phyloP scores from a whole-genome alignment of 306 rosid species.

The Corylus heterophylla region DNA sequence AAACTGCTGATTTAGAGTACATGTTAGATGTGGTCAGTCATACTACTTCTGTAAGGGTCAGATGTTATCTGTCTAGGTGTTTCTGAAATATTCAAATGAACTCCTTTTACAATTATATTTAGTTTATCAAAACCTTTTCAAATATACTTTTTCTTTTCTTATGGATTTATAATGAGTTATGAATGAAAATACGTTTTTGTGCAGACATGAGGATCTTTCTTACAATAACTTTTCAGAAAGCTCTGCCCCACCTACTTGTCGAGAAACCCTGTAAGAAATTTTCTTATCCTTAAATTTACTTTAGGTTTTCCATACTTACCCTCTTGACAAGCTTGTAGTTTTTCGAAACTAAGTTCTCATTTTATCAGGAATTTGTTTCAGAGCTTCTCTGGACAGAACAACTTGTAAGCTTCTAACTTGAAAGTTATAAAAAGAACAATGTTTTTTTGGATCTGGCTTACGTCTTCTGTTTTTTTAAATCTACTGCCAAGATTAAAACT shows the following conservation, averaged over 20 bases:
- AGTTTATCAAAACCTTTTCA: no score
- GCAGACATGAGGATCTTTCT: slow-evolving; percentile 23
- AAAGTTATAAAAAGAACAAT: neutral
- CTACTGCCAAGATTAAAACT: no score
- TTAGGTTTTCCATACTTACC: neutral
- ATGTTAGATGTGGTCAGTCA: no score
- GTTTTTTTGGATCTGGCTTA: no score
- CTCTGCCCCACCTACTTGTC: neutral
- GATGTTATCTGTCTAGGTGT: no score
- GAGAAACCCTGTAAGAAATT: slow-evolving; percentile 13
- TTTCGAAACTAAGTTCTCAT: neutral
- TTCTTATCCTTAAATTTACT: neutral
- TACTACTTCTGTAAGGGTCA: no score
- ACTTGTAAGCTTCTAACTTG: slow-evolving; percentile 18
- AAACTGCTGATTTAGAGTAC: no score
- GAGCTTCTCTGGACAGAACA: slow-evolving; percentile 3
- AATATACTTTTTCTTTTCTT: neutral
- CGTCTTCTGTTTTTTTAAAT: no score
- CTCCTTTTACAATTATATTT: no score
- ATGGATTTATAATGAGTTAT: neutral
- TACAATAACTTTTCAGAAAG: slow-evolving; percentile 27
- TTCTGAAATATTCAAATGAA: no score
- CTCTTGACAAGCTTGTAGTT: neutral
- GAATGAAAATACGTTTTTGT: neutral
- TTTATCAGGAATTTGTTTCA: slow-evolving; percentile 26